These are phyloP conservation scores for Leonotis leonurus DNA, from an alignment of 257 asterid genomes.

Conservation along the genomic window DNA sequence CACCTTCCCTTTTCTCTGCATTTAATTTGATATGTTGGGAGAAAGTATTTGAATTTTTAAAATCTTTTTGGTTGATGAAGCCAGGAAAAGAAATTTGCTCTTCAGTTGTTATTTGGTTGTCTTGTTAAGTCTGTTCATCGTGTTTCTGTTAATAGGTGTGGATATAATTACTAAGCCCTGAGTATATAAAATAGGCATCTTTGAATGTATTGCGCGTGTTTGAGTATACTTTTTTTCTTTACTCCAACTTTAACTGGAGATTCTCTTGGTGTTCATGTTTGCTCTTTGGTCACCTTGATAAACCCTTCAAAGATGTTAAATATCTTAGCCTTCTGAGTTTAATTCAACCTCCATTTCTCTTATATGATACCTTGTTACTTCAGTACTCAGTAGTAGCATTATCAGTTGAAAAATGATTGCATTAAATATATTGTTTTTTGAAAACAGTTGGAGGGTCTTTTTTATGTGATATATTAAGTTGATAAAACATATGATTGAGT, in stretches of 20 bases:
- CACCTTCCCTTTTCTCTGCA: neutral
- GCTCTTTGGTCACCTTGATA: neutral
- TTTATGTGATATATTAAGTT: no score
- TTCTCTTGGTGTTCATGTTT: neutral
- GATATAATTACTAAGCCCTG: neutral
- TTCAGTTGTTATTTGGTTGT: neutral
- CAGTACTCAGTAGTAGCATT: neutral
- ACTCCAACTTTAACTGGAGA: neutral
- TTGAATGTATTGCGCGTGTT: neutral
- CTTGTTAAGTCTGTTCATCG: neutral
- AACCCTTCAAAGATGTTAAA: neutral
- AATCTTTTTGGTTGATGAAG: slow-evolving; percentile 6
- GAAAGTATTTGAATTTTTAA: neutral
- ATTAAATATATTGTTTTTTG: neutral
- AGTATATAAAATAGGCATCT: neutral
- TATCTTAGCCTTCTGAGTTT: neutral
- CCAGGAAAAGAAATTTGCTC: neutral
- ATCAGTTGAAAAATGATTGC: neutral
- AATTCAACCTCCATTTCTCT: neutral
- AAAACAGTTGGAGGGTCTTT: no score
- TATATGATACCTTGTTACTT: neutral
- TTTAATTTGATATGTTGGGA: neutral
- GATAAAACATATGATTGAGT: no score
- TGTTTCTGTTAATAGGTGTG: neutral
- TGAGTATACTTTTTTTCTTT: neutral